Percentiles rank a stretch among this genome's conserved stretches.
Conservation (phyloP, 2,329 filamentous ascomycete species). For the Pyrenochaeta sp. region DNA sequence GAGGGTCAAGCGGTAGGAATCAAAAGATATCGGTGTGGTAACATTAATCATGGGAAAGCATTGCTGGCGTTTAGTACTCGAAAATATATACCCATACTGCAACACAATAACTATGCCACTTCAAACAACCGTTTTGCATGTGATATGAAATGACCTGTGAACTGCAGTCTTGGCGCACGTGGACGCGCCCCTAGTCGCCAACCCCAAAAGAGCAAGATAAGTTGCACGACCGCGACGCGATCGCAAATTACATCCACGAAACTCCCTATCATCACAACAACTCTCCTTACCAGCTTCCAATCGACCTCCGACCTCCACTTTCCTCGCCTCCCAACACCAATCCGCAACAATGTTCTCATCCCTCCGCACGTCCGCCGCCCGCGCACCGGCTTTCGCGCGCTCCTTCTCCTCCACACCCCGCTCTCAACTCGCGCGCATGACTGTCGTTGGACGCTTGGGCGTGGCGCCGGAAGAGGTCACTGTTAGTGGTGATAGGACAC, state of each 20-base stretch:
- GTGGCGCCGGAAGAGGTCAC: conserved; percentile 80
- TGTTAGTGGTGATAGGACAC: conserved; percentile 75
- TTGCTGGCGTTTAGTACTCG: conserved; percentile 21
- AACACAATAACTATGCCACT: neutral
- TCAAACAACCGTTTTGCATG: neutral
- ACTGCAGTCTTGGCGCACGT: conserved; percentile 13
- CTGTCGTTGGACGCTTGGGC: conserved; percentile 84
- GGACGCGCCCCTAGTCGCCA: conserved; percentile 8
- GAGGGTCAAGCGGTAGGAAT: conserved; percentile 42
- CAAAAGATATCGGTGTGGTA: conserved; percentile 6
- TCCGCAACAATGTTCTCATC: conserved; percentile 38
- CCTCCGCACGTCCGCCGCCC: conserved; percentile 60
- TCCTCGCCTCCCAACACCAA: neutral
- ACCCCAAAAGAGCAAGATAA: conserved; percentile 9
- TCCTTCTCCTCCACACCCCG: conserved; percentile 76
- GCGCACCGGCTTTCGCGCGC: conserved; percentile 65
- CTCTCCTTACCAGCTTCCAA: conserved; percentile 1
- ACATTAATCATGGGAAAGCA: conserved; percentile 9
- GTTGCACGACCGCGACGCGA: conserved; percentile 29
- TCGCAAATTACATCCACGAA: conserved; percentile 10
- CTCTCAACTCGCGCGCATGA: conserved; percentile 78
- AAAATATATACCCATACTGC: conserved; percentile 18
- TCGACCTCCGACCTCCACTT: conserved; percentile 1
- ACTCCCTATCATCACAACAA: conserved; percentile 14
- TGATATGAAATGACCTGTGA: neutral